A percentile compares a stretch with the other conserved stretches of the same genome.
phyloP scores from a whole-genome alignment of 441 rosid genomes.

The Bocquillonia castaneifolia region DNA sequence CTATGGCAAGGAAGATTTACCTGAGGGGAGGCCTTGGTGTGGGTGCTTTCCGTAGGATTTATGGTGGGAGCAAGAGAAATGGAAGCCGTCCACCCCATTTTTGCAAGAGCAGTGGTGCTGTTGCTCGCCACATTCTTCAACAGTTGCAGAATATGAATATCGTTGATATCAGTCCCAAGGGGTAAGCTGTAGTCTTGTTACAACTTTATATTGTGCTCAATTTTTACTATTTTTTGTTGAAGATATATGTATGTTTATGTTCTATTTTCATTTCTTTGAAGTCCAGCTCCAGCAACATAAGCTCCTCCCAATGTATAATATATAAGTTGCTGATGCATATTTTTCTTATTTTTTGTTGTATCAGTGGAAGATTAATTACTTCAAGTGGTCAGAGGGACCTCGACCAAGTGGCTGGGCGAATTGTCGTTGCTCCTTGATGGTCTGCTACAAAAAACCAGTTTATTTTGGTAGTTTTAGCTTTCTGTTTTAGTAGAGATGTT shows the following conservation, averaged over 20 bases:
- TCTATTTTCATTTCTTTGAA: neutral
- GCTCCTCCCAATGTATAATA: too few relatives aligned
- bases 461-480: conserved; percentile 2
- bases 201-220: neutral
- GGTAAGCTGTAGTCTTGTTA: conserved; percentile 37
- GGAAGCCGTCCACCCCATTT: conserved; percentile 86
- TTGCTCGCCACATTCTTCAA: conserved; percentile 77
- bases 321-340: neutral
- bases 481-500: conserved; percentile 9
- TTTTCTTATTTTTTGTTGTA: neutral
- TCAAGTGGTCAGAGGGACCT: conserved; percentile 83
- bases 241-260: neutral
- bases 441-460: neutral
- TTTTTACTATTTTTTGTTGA: neutral
- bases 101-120: conserved; percentile 77
- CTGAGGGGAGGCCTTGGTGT: conserved; percentile 93
- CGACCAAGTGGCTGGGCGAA: conserved; percentile 84
- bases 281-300: neutral
- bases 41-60: conserved; percentile 83
- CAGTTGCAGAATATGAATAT: conserved; percentile 69
- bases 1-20: conserved; percentile 89
- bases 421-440: conserved; percentile 30
- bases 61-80: conserved; percentile 87
- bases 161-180: conserved; percentile 58
- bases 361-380: conserved; percentile 75